Percentiles rank a stretch among this genome's conserved stretches.
phyloP scores from a whole-genome alignment of 1,139 yeast genomes.

The Scheffersomyces cryptocercus region DNA sequence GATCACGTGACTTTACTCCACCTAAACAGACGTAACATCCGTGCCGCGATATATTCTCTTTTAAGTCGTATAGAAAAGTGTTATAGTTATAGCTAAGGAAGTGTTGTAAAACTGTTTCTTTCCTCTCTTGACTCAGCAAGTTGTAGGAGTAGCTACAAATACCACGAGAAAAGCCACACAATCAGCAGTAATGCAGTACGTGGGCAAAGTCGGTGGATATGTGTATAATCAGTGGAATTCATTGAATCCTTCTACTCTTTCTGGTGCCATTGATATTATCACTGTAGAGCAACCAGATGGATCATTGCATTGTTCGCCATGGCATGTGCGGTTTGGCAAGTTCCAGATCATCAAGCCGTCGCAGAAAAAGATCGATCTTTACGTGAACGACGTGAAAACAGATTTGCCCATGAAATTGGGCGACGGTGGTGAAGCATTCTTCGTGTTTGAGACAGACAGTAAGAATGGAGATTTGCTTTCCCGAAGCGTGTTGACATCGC shows the following conservation, averaged over 20 bases:
- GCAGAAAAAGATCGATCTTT: slow-evolving; percentile 87
- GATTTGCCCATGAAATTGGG: slow-evolving; percentile 94
- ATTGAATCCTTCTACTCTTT: slow-evolving; percentile 90
- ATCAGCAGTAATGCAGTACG: slow-evolving; percentile 73
- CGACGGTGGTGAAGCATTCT: slow-evolving; percentile 97
- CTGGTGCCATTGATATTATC: slow-evolving; percentile 96
- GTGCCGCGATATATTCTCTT: no score
- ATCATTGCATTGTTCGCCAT: slow-evolving; percentile 87
- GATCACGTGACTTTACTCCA: no score
- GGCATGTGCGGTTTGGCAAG: slow-evolving; percentile 94
- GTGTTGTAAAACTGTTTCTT: no score
- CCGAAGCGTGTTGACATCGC: slow-evolving; percentile 80
- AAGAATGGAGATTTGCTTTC: slow-evolving; percentile 60
- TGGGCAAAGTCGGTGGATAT: slow-evolving; percentile 91
- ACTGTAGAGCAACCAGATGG: slow-evolving; percentile 92
- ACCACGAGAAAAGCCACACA: no score
- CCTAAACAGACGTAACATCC: no score
- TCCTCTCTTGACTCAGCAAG: no score
- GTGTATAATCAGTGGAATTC: slow-evolving; percentile 98
- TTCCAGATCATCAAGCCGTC: slow-evolving; percentile 93
- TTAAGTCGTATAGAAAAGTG: no score
- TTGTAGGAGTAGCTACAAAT: no score
- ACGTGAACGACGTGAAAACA: slow-evolving; percentile 79
- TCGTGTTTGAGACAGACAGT: slow-evolving; percentile 84
- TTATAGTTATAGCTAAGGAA: no score